phyloP scores from a whole-genome alignment of 2,329 filamentous ascomycete species.

The Chalaropsis ovoidea region DNA sequence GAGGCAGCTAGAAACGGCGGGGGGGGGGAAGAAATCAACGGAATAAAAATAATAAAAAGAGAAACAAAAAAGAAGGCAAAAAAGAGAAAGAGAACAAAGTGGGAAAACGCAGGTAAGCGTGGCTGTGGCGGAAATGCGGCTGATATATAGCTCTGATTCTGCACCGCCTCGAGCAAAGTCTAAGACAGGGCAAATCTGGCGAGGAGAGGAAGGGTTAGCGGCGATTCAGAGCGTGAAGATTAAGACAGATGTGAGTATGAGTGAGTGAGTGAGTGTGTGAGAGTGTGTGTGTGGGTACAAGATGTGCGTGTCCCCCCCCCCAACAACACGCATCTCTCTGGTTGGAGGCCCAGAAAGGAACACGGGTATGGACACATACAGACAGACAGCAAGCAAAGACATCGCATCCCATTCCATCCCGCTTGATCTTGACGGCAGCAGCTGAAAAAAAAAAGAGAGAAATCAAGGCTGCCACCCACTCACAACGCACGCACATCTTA shows the following conservation, averaged over 20 bases:
- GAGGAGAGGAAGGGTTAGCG: neutral
- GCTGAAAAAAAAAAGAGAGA: constrained; percentile 3
- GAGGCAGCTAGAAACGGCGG: neutral
- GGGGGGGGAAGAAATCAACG: neutral
- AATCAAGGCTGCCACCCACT: neutral
- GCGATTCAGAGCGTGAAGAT: neutral
- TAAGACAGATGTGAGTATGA: neutral
- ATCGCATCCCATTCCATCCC: neutral
- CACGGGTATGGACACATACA: neutral
- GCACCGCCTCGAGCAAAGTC: neutral
- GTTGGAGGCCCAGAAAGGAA: neutral
- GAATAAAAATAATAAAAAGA: neutral
- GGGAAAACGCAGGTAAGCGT: neutral
- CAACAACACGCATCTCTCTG: neutral
- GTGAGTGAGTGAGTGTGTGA: neutral
- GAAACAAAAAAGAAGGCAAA: neutral
- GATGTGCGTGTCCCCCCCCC: neutral
- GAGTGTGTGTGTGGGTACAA: neutral
- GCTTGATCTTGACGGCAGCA: neutral
- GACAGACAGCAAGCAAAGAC: neutral
- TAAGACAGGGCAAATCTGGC: neutral
- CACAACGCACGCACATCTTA: neutral
- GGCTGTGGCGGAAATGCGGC: constrained; percentile 2
- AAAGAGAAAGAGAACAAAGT: neutral
- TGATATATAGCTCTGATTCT: neutral